These are phyloP conservation scores for Emmonsiellopsis sp. DNA, from an alignment of 2,329 filamentous ascomycete species.

Conservation along the genomic window DNA sequence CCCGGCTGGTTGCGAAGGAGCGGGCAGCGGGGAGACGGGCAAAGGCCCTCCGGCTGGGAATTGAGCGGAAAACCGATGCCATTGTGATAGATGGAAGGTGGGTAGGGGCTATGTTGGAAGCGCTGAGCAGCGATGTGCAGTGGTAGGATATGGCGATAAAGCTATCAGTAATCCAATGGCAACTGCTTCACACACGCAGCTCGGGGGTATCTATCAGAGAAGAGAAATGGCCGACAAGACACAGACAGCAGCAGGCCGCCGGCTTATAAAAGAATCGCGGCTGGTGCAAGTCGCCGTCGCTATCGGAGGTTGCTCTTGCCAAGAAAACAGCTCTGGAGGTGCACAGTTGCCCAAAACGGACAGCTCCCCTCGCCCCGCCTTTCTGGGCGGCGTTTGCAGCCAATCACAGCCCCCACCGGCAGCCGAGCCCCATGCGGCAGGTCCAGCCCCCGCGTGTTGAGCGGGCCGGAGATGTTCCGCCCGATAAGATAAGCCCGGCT, in stretches of 20 bases:
- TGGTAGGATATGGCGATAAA: too few relatives aligned
- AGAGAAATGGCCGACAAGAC: too few relatives aligned
- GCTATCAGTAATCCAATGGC: too few relatives aligned
- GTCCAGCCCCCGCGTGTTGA: not conserved
- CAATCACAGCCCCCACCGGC: not conserved
- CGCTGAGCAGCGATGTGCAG: too few relatives aligned
- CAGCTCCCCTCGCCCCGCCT: not conserved
- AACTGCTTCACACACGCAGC: too few relatives aligned
- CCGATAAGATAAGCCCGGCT: not conserved
- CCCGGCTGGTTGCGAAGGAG: constrained; percentile 9
- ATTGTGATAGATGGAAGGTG: constrained; percentile 15
- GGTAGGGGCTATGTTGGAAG: not conserved
- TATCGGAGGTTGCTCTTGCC: not conserved
- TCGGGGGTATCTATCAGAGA: too few relatives aligned
- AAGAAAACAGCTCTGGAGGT: not conserved
- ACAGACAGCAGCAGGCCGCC: too few relatives aligned
- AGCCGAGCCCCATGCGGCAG: not conserved
- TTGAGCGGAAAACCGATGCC: constrained; percentile 29
- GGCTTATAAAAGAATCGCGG: too few relatives aligned
- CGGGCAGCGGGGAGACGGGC: constrained; percentile 27
- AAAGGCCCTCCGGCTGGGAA: constrained; percentile 24
- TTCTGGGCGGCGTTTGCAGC: not conserved
- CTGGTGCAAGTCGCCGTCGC: too few relatives aligned
- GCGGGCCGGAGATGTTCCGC: not conserved
- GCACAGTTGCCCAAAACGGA: not conserved